Base-by-base conservation (phyloP, 2,329 filamentous ascomycete genomes). In the Fusarium coicis region DNA sequence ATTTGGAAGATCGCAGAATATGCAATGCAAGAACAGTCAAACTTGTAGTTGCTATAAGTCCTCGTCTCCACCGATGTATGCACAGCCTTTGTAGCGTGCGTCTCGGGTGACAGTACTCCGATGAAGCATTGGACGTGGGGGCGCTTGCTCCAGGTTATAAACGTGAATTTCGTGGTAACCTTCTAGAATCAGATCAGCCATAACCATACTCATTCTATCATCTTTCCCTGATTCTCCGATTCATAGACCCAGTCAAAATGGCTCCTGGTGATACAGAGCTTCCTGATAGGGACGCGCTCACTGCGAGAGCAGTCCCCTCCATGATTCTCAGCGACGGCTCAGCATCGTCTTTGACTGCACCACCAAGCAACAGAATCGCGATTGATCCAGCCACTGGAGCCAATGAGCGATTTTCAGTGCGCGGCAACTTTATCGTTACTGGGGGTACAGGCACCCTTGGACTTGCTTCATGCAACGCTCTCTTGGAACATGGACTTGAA, bases 391-490 rank as follows among this genome's bases (percentile, higher is more conserved):
- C 2, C 14, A 7, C 5, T 14, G 50, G 14, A 7, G 50, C 50
- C 0, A 39, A 53, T 2, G 23, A 39, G 34, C 19, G 50, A 5
- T 53, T 53, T 7, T 9, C 14, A 1, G 34, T 53, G 19, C 19
- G 34, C 19, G 50, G 50, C 7, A 53, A 39, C 19, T 53, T 53
- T 4, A 28, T 53, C 19, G 14, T 53, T 9, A 53, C 50, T 53
- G 50, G 50, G 21, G 50, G 50, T 12, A 53, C 50, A 16, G 50
- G 50, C n/a, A 39, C 34, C 15, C 50, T 53, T 53, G 50, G 50
- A 4, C 34, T 53, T 21, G 23, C 50, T n/a, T 53, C 50, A n/a
- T 53, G 50, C 4, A 39, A 53, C 19, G 50, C 34, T 16, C 34
- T 53, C 7, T 28, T 53, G 23, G 50, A 53, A 53, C 50, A 53